Conservation (phyloP, 306 rosid species). For the Ammopiptanthus mongolicus region DNA sequence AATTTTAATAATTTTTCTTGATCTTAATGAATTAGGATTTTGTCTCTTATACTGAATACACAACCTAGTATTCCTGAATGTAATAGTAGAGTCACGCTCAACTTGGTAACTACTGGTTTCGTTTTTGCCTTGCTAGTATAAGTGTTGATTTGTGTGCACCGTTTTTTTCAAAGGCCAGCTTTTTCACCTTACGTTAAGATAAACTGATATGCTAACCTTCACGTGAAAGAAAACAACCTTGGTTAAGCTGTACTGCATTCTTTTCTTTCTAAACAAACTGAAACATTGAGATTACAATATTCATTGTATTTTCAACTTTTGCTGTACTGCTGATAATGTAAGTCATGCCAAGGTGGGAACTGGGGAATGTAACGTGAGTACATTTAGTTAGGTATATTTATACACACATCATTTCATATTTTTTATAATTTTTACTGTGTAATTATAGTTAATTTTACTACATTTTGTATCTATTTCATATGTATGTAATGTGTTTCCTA, state of each 20-base stretch:
- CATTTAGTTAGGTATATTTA: no score
- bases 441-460: no score
- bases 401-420: no score
- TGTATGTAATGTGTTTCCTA: neutral
- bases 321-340: neutral
- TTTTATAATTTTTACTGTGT: neutral
- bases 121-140: neutral
- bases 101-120: neutral
- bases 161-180: neutral
- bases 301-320: neutral
- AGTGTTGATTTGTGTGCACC: neutral
- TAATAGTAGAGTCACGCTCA: neutral
- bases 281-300: neutral
- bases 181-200: conserved; percentile 16
- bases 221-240: conserved; percentile 29
- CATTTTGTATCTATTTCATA: neutral
- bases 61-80: no score
- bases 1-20: no score
- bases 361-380: neutral
- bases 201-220: conserved; percentile 1
- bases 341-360: neutral
- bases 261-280: neutral
- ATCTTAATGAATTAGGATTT: no score
- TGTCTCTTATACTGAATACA: no score
- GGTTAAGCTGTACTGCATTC: neutral